These are phyloP conservation scores for Metarhizium anisopliae DNA, from an alignment of 2,329 filamentous ascomycete species.

Conservation along the genomic window DNA sequence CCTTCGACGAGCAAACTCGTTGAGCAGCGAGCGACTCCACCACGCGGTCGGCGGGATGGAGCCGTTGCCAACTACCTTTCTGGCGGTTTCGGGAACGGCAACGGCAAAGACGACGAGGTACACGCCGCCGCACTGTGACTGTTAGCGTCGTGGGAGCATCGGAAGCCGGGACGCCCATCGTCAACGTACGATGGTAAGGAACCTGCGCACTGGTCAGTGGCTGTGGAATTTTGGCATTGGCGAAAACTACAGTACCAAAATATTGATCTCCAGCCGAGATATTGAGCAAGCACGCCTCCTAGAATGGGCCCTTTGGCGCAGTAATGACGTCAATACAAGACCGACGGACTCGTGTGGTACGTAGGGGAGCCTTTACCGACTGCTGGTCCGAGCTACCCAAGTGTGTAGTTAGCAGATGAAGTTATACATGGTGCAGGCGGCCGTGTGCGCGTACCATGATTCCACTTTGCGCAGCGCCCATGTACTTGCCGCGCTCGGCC, in stretches of 20 bases:
- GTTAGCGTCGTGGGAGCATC: too few relatives aligned
- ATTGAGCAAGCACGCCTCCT: constrained; percentile 42
- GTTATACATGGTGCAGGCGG: too few relatives aligned
- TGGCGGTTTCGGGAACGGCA: constrained; percentile 29
- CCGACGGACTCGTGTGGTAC: too few relatives aligned
- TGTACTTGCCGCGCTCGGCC: constrained; percentile 45
- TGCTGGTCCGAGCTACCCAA: too few relatives aligned
- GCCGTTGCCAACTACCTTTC: constrained; percentile 36
- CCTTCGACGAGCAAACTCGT: constrained; percentile 23
- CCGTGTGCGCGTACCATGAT: constrained; percentile 27
- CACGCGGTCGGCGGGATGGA: constrained; percentile 46
- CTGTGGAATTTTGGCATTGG: too few relatives aligned
- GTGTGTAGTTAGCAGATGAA: too few relatives aligned
- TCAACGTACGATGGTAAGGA: too few relatives aligned
- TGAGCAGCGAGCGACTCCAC: constrained; percentile 29
- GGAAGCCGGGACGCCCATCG: too few relatives aligned
- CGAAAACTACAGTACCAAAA: constrained; percentile 46
- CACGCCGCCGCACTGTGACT: constrained; percentile 14
- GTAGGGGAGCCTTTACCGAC: too few relatives aligned
- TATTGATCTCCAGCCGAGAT: constrained; percentile 41
- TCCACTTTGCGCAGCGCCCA: constrained; percentile 36
- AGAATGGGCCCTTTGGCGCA: constrained; percentile 35
- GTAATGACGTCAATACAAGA: too few relatives aligned
- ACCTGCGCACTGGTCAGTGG: too few relatives aligned
- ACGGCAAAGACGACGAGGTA: constrained; percentile 30